Evolutionary conservation across 2,329 filamentous ascomycete genomes (phyloP).

Genomic region (Aspergillus cejpii): DNA sequence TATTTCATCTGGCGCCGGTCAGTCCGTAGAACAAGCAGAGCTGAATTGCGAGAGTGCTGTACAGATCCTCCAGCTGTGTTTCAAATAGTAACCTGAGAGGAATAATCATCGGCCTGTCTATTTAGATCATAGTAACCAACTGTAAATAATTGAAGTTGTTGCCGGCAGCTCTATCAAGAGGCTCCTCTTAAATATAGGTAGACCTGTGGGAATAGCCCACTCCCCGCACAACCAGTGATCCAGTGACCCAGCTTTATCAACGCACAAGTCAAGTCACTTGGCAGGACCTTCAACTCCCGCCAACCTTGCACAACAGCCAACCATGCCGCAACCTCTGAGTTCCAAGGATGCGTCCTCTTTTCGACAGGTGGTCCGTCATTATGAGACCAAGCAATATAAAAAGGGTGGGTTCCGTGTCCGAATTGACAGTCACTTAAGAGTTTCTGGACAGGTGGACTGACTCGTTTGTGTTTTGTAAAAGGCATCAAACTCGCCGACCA

Average conservation of each 20-base stretch:
- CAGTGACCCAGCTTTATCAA: slow-evolving; percentile 28
- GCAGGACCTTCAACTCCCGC: slow-evolving; percentile 15
- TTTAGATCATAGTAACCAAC: neutral
- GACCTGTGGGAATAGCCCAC: slow-evolving; percentile 12
- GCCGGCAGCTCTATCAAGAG: too few species aligned
- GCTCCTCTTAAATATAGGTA: too few species aligned
- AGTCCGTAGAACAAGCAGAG: neutral
- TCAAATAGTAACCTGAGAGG: neutral
- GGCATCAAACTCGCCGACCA: slow-evolving; percentile 94
- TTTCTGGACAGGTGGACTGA: slow-evolving; percentile 9
- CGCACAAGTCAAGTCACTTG: slow-evolving; percentile 28
- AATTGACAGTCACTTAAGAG: slow-evolving; percentile 3
- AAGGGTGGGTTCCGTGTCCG: slow-evolving; percentile 47
- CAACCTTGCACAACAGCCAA: slow-evolving; percentile 29
- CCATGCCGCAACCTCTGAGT: slow-evolving; percentile 44
- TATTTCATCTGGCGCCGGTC: slow-evolving; percentile 7
- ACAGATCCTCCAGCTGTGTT: neutral
- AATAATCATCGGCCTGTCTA: neutral
- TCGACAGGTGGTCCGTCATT: slow-evolving; percentile 86
- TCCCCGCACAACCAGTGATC: slow-evolving; percentile 36
- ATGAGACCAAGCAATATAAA: slow-evolving; percentile 99
- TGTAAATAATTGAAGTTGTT: too few species aligned
- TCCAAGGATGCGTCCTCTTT: slow-evolving; percentile 94
- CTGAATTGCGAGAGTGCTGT: neutral
- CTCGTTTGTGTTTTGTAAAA: slow-evolving; percentile 28